These are phyloP conservation scores for Fusarium mundagurra DNA, from an alignment of 2,329 filamentous ascomycete genomes.

Conservation along the genomic window DNA sequence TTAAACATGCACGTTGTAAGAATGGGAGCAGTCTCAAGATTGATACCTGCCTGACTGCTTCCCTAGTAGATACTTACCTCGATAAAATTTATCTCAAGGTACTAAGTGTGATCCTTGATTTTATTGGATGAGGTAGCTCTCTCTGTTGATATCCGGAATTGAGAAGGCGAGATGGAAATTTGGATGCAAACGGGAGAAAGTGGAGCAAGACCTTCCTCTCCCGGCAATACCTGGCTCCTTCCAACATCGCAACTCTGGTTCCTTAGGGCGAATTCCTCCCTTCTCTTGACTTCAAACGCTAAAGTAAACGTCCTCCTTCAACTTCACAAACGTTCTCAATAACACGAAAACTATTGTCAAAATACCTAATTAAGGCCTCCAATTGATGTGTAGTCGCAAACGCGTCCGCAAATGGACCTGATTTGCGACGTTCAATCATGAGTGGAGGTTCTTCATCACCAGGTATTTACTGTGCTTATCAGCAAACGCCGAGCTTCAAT, in stretches of 20 bases:
- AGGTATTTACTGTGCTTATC: background rate
- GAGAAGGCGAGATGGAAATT: background rate
- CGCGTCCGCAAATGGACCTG: slow-evolving; percentile 32
- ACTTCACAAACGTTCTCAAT: background rate
- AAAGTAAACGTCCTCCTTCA: background rate
- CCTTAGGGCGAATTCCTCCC: background rate
- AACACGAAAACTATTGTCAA: background rate
- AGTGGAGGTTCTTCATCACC: background rate
- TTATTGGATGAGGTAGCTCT: background rate
- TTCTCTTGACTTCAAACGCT: background rate
- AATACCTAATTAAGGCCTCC: background rate
- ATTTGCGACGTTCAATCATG: slow-evolving; percentile 29
- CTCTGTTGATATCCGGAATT: background rate
- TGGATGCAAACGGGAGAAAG: slow-evolving; percentile 24
- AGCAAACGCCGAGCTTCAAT: slow-evolving; percentile 1
- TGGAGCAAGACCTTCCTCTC: background rate
- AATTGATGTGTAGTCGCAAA: slow-evolving; percentile 17
- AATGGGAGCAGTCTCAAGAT: background rate
- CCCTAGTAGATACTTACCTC: background rate
- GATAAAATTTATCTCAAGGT: background rate
- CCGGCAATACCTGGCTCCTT: background rate
- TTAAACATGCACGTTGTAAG: background rate
- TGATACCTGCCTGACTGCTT: background rate
- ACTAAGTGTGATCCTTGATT: background rate
- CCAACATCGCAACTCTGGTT: background rate